Evolutionary conservation across 352 stramenopile genomes (phyloP), one percentile per base, ranked within the genome.

Genomic region (Phytophthora ohioensis): DNA sequence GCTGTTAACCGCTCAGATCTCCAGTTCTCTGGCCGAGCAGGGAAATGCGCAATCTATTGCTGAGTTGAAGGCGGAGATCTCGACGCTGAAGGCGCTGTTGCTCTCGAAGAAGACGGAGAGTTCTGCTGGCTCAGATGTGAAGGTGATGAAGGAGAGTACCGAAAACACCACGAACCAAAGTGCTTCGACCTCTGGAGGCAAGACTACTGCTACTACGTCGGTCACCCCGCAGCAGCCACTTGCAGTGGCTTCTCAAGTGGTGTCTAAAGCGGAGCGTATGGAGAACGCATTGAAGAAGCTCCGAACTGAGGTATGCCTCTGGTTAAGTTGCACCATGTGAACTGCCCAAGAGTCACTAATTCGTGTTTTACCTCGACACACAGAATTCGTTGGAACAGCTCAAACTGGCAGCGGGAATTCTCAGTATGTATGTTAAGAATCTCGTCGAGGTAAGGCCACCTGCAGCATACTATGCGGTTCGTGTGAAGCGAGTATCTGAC

Each of bases 351-450:
- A 27, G 21, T 27, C 21, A 51, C 27, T 53, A 66, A 66, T 15
- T 21, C 65, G 10, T 30, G 39, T 5, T 62, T 21, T 46, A 15
- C 34, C 41, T 67, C 45, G 12, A 12, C 45, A 38, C 58, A 30
- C 55, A 95, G 87, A 95, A 95, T 36, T 81, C 84, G 15, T 53
- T 85, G 30, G 87, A 93, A 38, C 76, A 91, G 64, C 69, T 95
- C 5, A 88, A 92, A 48, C 52, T 90, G 27, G 85, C 82, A 57
- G 76, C 82, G 9, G 80, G 83, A 2, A 91, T 95, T 63, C 76
- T 95, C 21, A 86, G 84, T 61, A 95, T 95, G 87, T 95, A 95
- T 77, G 85, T 93, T 60, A 93, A 92, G 79, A 95, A 95, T 63
- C 67, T 95, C 12, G 75, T 92, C 17, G 87, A 94, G 78, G 86